Base-by-base conservation (phyloP, 176 grass and related monocot genomes). In the Musa troglodytarum region DNA sequence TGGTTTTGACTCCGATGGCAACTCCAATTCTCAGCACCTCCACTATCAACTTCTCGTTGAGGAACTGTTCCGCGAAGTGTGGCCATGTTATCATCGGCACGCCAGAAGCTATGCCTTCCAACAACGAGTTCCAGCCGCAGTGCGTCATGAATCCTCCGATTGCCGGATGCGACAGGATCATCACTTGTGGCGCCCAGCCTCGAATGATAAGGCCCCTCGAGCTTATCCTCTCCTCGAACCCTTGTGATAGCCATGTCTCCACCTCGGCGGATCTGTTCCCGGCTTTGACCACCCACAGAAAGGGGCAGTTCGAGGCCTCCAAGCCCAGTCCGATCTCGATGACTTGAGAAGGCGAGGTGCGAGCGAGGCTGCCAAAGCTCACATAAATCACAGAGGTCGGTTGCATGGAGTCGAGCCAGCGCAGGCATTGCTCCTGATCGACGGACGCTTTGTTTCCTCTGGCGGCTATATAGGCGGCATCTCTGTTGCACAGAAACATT, bases 71-170 rank as follows among this genome's bases (percentile, higher is more conserved):
- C 15, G 63, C 72, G 29, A 90, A 86, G 1, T 81, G 81, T 61
- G 92, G 92, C 88, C 88, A 95, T 0, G 88, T 88, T 64, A 96
- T 63, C n/a, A 91, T 74, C 13, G 88, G 92, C 71, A 91, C 77
- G 49, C 88, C 86, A 15, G 16, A 15, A 8, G 57, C 57, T 62
- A 62, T 62, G 57, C 57, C 57, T 82, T 93, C 91, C 22, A 90
- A 65, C 10, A 80, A 85, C 4, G 91, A 88, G 77, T 93, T 93
- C 87, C 87, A 93, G 9, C 87, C 85, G 63, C 87, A 90, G 78
- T 93, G 91, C 14, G 87, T 93, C 11, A 93, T 15, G 75, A 93
- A 93, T 78, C 87, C 85, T 21, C 90, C 87, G 29, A 89, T 76
- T 63, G 91, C 80, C 34, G 29, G 74, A 81, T 89, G 80, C 6